Base-by-base conservation (phyloP, 2,329 filamentous ascomycete genomes). In the Clonostachys sp. region DNA sequence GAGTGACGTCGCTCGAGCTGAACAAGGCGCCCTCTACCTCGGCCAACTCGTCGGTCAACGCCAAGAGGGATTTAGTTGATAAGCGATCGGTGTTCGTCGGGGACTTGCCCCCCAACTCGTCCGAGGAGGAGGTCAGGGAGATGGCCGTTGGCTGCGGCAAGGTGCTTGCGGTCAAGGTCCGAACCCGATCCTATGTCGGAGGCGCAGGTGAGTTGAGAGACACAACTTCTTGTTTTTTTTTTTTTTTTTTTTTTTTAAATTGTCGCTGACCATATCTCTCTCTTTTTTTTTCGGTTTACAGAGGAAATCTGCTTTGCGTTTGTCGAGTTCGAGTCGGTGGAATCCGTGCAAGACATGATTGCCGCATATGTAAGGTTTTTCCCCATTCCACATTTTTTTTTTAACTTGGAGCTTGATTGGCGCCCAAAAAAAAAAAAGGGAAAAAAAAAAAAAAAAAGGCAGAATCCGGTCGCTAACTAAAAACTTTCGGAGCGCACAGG, bases 71-170 rank as follows among this genome's bases (percentile, higher is more conserved):
- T n/a, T 69, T 41, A 60, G 62, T 8, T 56, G 62, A 39, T 71
- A 74, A 20, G 68, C 69, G 72, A 18, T 77, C 75, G 1, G 60
- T 75, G 24, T 79, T 72, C 48, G 62, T 79, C 45, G 73, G 72
- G 5, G 69, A 68, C 35, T 56, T 80, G 7, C 73, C 75, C 4
- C 36, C 54, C 5, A 55, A 61, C 35, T 59, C 63, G 42, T 64
- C 61, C 1, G 64, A 72, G 30, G 55, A 58, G 1, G 57, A 68
- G 39, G 52, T 80, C 9, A 14, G 20, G 7, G 34, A 34, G 38
- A 41, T 46, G 18, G 18, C n/a, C 2, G n/a, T 18, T 12, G n/a
- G n/a, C 14, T 46, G 30, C 38, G 38, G 40, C 17, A 17, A 39
- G 6, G 39, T 46, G 10, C 12, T 24, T 13, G 14, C 30, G 4